Evolutionary conservation across 129 eudicot genomes (phyloP), one percentile per base, ranked within the genome.

Genomic region (Flaveria ramosissima): DNA sequence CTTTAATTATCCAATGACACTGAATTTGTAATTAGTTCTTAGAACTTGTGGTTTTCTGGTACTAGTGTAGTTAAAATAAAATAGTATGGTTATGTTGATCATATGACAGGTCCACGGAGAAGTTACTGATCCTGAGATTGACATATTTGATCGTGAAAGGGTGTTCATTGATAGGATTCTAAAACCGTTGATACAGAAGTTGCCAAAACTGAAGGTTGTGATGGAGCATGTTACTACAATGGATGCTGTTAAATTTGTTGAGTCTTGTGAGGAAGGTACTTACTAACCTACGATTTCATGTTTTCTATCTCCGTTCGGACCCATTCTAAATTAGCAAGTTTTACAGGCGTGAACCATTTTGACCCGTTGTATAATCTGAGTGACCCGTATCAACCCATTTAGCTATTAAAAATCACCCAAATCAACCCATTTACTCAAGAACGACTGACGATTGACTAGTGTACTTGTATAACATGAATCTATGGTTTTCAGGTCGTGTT

Each of bases 141-240:
- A 95, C 74, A 76, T 95, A 70, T 95, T 95, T 82, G 99, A 95
- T 70, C 96, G 99, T 61, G 99, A 95, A 81, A 92, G 86, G 81
- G 92, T 88, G 20, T 95, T 83, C 63, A 89, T 95, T 75, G 99
- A 92, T 48, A 85, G 90, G 36, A 80, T 95, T 70, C 79, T 95
- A 39, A 86, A 83, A 77, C 99, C 99, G 23, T 82, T 95, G 60
- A 77, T 88, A 23, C 85, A 83, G 23, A 95, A 78, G 74, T 78
- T 95, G 65, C 99, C 99, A 20, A 86, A 67, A 24, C 72, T 95
- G 26, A 95, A 95, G 78, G 85, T 95, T 78, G 99, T 95, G 51
- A 95, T 95, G 99, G 99, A 95, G 86, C 99, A 95, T 84, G 81
- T 95, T 66, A 95, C 99, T 36, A 95, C 97, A 11, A 85, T 78